These are phyloP conservation scores for Sanghuangporus baumii DNA, from an alignment of 1,284 basidiomycete genomes.

Conservation along the genomic window DNA sequence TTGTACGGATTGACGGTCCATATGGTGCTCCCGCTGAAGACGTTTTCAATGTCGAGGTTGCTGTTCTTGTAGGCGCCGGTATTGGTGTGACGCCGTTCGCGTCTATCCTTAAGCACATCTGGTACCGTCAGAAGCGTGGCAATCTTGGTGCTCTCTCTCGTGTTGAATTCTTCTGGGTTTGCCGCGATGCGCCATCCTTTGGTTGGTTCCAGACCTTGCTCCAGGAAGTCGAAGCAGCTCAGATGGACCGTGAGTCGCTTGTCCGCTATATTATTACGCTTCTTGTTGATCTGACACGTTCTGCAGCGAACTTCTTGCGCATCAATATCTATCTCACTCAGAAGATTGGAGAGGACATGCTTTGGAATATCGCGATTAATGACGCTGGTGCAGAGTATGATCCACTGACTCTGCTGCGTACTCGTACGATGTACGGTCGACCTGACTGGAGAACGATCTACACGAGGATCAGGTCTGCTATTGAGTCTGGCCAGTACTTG, in stretches of 20 bases:
- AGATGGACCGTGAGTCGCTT: conserved; percentile 67
- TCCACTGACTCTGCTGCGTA: conserved; percentile 77
- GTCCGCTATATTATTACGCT: background rate
- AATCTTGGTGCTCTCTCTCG: conserved; percentile 71
- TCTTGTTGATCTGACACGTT: conserved; percentile 10
- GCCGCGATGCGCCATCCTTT: conserved; percentile 83
- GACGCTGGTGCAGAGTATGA: conserved; percentile 79
- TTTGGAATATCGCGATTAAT: conserved; percentile 88
- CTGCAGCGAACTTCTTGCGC: conserved; percentile 75
- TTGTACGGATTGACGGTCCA: conserved; percentile 79
- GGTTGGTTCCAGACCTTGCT: conserved; percentile 89
- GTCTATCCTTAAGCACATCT: conserved; percentile 88
- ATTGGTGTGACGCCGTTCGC: conserved; percentile 90
- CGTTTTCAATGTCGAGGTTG: conserved; percentile 81
- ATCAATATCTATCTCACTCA: conserved; percentile 90
- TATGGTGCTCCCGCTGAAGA: conserved; percentile 89
- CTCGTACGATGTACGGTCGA: conserved; percentile 83
- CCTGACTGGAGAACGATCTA: conserved; percentile 84
- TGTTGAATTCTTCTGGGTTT: conserved; percentile 91
- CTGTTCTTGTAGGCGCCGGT: conserved; percentile 82
- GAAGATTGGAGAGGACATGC: conserved; percentile 77
- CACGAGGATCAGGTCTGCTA: conserved; percentile 59
- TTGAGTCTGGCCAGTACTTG: conserved; percentile 75
- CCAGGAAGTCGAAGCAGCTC: conserved; percentile 79
- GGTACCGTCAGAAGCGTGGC: conserved; percentile 80